phyloP scores from a whole-genome alignment of 768 basidiomycete species.

The Suillus weaverae region DNA sequence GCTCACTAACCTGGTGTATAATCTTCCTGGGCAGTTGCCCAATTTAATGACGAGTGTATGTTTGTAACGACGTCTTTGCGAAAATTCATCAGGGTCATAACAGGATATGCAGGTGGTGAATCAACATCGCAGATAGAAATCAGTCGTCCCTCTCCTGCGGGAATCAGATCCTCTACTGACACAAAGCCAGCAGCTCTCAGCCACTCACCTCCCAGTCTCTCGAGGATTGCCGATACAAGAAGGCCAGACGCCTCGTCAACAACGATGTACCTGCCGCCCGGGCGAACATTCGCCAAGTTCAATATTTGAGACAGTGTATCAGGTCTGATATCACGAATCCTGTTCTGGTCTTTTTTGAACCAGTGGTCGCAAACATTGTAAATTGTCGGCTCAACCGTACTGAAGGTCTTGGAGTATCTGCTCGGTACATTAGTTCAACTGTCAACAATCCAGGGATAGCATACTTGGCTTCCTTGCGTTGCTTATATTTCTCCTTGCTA shows the following conservation, averaged over 20 bases:
- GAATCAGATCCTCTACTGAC: not conserved
- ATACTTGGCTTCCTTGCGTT: slow-evolving; percentile 95
- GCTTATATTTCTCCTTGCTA: slow-evolving; percentile 97
- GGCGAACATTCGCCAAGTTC: slow-evolving; percentile 76
- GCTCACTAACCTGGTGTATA: slow-evolving; percentile 60
- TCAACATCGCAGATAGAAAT: slow-evolving; percentile 87
- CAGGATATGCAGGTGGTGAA: slow-evolving; percentile 89
- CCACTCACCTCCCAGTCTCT: slow-evolving; percentile 76
- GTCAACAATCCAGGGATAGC: slow-evolving; percentile 22
- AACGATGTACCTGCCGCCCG: slow-evolving; percentile 84
- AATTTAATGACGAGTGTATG: slow-evolving; percentile 75
- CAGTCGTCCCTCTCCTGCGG: slow-evolving; percentile 72
- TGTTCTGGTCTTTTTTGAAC: slow-evolving; percentile 78
- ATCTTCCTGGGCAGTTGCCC: slow-evolving; percentile 83
- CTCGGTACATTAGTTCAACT: slow-evolving; percentile 3
- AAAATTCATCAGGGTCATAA: slow-evolving; percentile 87
- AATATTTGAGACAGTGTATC: slow-evolving; percentile 91
- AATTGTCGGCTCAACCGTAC: slow-evolving; percentile 83
- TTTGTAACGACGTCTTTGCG: slow-evolving; percentile 48
- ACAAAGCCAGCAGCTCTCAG: not conserved
- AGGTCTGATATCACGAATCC: slow-evolving; percentile 80
- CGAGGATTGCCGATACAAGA: slow-evolving; percentile 80
- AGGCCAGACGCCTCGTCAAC: slow-evolving; percentile 93
- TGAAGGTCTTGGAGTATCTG: slow-evolving; percentile 86
- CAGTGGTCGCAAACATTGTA: slow-evolving; percentile 89